phyloP scores from a whole-genome alignment of 2,329 filamentous ascomycete species.

The Aureobasidium musti region DNA sequence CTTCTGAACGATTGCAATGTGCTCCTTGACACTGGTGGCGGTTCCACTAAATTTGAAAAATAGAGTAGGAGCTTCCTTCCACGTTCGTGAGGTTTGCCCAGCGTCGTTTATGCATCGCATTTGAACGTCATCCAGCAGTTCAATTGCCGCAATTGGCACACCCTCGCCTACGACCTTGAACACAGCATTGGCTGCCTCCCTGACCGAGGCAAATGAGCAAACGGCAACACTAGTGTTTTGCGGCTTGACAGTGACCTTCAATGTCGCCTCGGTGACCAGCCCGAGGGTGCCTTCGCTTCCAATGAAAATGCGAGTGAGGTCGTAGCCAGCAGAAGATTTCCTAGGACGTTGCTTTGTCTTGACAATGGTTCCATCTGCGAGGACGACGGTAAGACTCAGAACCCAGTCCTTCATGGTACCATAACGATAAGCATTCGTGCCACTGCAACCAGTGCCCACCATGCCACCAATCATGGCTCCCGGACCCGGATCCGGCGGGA shows the following conservation, averaged over 20 bases:
- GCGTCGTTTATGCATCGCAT: conserved; percentile 73
- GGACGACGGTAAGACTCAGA: conserved; percentile 78
- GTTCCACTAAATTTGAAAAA: conserved; percentile 78
- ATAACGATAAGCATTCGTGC: conserved; percentile 89
- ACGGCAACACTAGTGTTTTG: conserved; percentile 80
- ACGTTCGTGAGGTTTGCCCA: conserved; percentile 63
- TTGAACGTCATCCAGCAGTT: conserved; percentile 89
- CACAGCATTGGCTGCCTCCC: conserved; percentile 76
- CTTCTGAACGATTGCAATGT: conserved; percentile 67
- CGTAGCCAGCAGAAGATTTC: conserved; percentile 90
- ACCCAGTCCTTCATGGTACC: conserved; percentile 97
- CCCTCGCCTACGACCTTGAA: conserved; percentile 76
- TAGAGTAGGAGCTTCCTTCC: conserved; percentile 69
- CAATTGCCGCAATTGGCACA: conserved; percentile 84
- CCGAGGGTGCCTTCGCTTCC: conserved; percentile 90
- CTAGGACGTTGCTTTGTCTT: conserved; percentile 85
- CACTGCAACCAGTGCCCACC: conserved; percentile 74
- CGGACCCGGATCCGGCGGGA: conserved; percentile 87
- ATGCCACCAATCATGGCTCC: conserved; percentile 91
- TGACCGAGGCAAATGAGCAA: conserved; percentile 63
- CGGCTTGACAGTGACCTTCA: conserved; percentile 82
- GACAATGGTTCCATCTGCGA: conserved; percentile 86
- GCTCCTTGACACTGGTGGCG: conserved; percentile 70
- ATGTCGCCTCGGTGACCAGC: conserved; percentile 83
- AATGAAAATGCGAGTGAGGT: conserved; percentile 85